These are phyloP conservation scores for Puccinia coronata DNA, from an alignment of 1,284 basidiomycete species.

Conservation along the genomic window DNA sequence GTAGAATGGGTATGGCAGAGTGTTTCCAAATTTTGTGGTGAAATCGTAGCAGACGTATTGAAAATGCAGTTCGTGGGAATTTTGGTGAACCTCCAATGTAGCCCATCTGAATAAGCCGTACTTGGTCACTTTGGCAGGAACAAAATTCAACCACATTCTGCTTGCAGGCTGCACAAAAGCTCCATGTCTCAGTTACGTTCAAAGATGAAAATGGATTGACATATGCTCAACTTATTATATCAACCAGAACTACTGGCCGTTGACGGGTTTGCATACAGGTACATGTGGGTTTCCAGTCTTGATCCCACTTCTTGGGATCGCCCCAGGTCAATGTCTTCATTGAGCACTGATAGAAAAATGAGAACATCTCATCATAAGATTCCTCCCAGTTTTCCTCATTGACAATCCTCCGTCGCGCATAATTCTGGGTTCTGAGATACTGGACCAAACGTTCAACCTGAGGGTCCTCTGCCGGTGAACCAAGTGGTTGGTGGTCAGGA, in stretches of 20 bases:
- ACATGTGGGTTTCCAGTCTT: background rate
- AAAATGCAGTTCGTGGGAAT: conserved; percentile 4
- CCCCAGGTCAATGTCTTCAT: background rate
- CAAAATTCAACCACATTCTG: background rate
- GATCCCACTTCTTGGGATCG: background rate
- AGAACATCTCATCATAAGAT: background rate
- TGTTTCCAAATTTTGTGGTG: conserved; percentile 25
- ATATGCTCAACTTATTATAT: background rate
- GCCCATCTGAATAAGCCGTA: conserved; percentile 24
- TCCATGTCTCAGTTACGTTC: too few species aligned
- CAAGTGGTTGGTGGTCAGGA: too few species aligned
- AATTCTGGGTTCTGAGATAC: too few species aligned
- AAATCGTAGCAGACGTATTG: background rate
- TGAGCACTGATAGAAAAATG: background rate
- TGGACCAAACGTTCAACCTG: too few species aligned
- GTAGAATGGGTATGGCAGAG: too few species aligned
- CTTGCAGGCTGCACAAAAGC: background rate
- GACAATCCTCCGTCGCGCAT: too few species aligned
- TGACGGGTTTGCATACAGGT: background rate
- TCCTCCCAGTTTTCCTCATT: background rate
- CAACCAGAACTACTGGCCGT: background rate
- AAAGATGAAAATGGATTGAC: background rate
- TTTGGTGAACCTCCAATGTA: background rate
- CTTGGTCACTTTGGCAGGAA: background rate
- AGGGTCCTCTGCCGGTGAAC: too few species aligned